Evolutionary conservation across 2,329 filamentous ascomycete genomes (phyloP).

Genomic region (Stachybotrys chlorohalonatus): DNA sequence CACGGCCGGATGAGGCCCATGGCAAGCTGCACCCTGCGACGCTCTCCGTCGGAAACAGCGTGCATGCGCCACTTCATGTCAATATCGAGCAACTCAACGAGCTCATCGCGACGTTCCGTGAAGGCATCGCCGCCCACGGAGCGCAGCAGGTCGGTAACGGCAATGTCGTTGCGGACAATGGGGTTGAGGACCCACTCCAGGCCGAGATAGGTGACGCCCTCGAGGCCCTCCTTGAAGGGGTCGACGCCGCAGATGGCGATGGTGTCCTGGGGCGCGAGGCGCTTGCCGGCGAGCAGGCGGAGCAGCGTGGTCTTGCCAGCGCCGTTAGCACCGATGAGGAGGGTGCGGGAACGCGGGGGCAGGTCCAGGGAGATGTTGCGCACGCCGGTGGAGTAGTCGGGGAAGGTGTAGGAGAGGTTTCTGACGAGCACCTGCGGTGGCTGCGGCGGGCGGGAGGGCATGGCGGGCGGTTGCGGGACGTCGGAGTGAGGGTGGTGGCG

Average conservation of each 20-base stretch:
- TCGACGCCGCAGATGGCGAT: conserved; percentile 77
- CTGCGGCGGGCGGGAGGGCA: conserved; percentile 17
- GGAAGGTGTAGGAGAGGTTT: conserved; percentile 80
- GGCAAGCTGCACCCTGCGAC: conserved; percentile 83
- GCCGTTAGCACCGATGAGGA: conserved; percentile 93
- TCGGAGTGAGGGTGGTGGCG: neutral
- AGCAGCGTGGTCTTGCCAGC: conserved; percentile 96
- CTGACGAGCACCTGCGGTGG: conserved; percentile 61
- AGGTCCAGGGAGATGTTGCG: conserved; percentile 64
- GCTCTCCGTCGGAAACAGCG: conserved; percentile 86
- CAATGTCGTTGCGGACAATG: conserved; percentile 91
- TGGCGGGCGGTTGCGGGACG: conserved; percentile 6
- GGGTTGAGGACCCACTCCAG: conserved; percentile 98
- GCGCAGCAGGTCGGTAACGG: conserved; percentile 73
- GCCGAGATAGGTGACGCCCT: conserved; percentile 94
- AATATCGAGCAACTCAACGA: conserved; percentile 82
- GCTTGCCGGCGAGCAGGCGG: conserved; percentile 88
- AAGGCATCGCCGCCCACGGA: conserved; percentile 83
- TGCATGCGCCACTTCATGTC: conserved; percentile 93
- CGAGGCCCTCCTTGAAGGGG: conserved; percentile 81
- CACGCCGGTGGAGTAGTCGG: conserved; percentile 74
- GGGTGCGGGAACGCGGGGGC: conserved; percentile 74
- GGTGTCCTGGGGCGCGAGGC: conserved; percentile 68
- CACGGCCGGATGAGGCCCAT: conserved; percentile 93
- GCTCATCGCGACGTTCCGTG: conserved; percentile 72